Evolutionary conservation across 306 rosid species (phyloP), one percentile per base, ranked within the genome.

Genomic region (Glycyrrhiza uralensis): DNA sequence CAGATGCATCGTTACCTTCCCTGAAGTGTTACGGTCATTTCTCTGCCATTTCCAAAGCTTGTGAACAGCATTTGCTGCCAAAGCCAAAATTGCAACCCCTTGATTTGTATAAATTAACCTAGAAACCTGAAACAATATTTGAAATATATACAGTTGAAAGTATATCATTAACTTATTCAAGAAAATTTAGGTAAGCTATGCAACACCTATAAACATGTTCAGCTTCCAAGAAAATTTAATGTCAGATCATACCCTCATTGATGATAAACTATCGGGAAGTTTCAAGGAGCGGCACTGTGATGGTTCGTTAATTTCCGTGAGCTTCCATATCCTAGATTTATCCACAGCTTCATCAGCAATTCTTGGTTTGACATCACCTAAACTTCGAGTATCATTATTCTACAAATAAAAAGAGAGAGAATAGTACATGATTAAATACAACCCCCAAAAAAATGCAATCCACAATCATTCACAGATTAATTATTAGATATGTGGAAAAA

Each of bases 31-130:
- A 62, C 93, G 81, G 4, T 91, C 96, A 89, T 86, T 91, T 83
- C 88, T 85, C 88, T 88, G 97, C 99, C 99, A 95, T 81, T 86
- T 95, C 99, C 99, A 95, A 75, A 95, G 92, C 81, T 95, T 95
- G 77, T 95, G 99, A 77, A 89, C 96, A 29, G 96, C 99, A 91
- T 89, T 95, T 74, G 97, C 89, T 74, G 99, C 92, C 83, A 95
- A 87, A 32, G 97, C 99, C 84, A 95, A 79, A 78, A 95, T 80
- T 2, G 96, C 96, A 49, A 88, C 82, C 72, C 97, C 99, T 39
- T 96, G 90, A 80, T 95, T 95, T 54, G 99, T 95, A 77, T 95
- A 95, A 64, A 95, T 91, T 83, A 95, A 83, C 78, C 97, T 88
- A 71, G 97, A 85, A 72, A 95, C 96, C 99, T 95, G 96, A 75